Evolutionary conservation across 75 land plant genomes (phyloP).

Genomic region (Picea sitchensis): DNA sequence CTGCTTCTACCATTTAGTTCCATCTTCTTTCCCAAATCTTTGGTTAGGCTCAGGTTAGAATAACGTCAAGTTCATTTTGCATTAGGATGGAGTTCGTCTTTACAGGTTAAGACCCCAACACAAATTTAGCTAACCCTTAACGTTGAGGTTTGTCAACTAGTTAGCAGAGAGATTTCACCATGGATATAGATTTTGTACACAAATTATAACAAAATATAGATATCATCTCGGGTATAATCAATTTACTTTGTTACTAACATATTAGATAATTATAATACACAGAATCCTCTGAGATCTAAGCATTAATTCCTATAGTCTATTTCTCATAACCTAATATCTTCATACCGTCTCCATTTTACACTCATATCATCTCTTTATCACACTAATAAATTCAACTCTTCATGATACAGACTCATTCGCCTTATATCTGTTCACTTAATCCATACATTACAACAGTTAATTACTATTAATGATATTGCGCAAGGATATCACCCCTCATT

Average conservation of each 20-base stretch:
- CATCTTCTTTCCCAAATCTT: too few species aligned
- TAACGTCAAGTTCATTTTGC: too few species aligned
- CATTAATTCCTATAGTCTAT: neutral
- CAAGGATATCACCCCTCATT: neutral
- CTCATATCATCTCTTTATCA: neutral
- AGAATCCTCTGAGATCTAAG: neutral
- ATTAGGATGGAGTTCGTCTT: too few species aligned
- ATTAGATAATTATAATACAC: neutral
- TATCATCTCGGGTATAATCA: neutral
- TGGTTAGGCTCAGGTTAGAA: too few species aligned
- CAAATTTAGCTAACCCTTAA: too few species aligned
- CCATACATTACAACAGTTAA: neutral
- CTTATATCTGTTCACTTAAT: neutral
- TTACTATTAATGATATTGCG: neutral
- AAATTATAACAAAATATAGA: too few species aligned
- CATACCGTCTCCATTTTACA: neutral
- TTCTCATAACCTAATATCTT: neutral
- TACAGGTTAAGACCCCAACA: too few species aligned
- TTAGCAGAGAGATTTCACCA: neutral
- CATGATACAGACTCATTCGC: neutral
- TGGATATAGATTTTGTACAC: neutral
- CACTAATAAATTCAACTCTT: neutral
- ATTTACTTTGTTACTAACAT: neutral
- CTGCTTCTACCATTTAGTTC: too few species aligned
- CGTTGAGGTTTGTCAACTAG: neutral